Conservation (phyloP, 164 flowering plant genomes). For the Vitis amurensis region DNA sequence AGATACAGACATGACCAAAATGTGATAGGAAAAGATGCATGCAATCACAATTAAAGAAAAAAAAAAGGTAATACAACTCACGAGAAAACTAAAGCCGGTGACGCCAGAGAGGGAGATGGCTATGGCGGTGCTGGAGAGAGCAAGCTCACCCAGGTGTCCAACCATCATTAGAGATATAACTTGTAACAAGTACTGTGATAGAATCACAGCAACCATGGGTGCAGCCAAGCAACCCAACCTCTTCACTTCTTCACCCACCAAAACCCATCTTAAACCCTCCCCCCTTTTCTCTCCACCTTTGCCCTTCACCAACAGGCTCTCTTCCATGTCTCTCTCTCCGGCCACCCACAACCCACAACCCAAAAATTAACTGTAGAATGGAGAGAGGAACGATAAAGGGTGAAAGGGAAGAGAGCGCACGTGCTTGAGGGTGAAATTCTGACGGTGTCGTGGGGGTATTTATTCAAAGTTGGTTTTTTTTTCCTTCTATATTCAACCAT, state of each 20-base stretch:
- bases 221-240: conserved; percentile 35
- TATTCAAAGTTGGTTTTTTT: too few relatives aligned
- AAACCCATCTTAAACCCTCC: neutral
- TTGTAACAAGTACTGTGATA: conserved; percentile 34
- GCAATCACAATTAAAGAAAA: too few relatives aligned
- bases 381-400: too few relatives aligned
- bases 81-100: conserved; percentile 54
- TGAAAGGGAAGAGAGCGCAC: too few relatives aligned
- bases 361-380: too few relatives aligned
- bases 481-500: too few relatives aligned
- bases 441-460: too few relatives aligned
- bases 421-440: too few relatives aligned
- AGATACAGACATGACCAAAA: too few relatives aligned
- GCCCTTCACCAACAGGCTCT: conserved; percentile 11
- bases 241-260: conserved; percentile 29
- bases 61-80: conserved; percentile 14
- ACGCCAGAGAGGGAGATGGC: conserved; percentile 51
- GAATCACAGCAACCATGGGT: conserved; percentile 41
- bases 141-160: conserved; percentile 58
- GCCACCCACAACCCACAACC: neutral
- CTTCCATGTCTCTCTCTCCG: conserved; percentile 15
- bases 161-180: conserved; percentile 55
- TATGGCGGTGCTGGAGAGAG: conserved; percentile 52
- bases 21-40: too few relatives aligned
- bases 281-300: neutral